phyloP scores from a whole-genome alignment of 257 asterid genomes.

The Gynochthodes officinalis region DNA sequence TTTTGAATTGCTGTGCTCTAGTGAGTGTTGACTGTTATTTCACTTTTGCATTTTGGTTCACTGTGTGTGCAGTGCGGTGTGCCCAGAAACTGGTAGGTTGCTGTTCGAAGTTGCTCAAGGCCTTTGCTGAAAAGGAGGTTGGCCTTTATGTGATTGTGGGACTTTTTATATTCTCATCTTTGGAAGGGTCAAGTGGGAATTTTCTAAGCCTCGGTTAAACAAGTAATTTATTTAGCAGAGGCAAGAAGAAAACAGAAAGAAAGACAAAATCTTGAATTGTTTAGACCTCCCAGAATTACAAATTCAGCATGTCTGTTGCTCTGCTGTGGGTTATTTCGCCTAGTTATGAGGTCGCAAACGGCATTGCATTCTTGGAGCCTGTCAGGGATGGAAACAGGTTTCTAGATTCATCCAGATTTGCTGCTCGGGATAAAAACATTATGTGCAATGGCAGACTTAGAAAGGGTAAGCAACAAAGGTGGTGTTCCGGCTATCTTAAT shows the following conservation, averaged over 20 bases:
- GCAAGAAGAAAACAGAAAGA: conserved; percentile 20
- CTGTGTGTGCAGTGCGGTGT: conserved; percentile 41
- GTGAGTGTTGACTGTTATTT: conserved; percentile 11
- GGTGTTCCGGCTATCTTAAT: conserved; percentile 30
- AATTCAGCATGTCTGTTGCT: conserved; percentile 69
- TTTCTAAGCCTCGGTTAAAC: conserved; percentile 23
- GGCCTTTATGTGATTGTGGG: conserved; percentile 19
- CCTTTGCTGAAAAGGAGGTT: conserved; percentile 17
- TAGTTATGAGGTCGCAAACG: conserved; percentile 44
- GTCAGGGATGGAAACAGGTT: conserved; percentile 46
- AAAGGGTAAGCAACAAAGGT: conserved; percentile 39
- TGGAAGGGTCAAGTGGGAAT: conserved; percentile 26
- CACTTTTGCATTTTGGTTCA: conserved; percentile 21
- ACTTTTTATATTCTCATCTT: conserved; percentile 17
- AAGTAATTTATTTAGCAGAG: conserved; percentile 18
- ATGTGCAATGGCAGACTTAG: conserved; percentile 29
- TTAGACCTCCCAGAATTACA: conserved; percentile 16
- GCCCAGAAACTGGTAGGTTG: conserved; percentile 24
- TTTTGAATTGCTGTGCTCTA: not conserved
- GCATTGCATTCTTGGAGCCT: conserved; percentile 51
- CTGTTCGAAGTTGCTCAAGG: conserved; percentile 33
- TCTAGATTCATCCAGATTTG: conserved; percentile 38
- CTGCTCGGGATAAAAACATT: conserved; percentile 27
- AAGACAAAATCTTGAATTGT: conserved; percentile 26
- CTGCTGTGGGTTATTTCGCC: conserved; percentile 74